Base-by-base conservation (phyloP, 2,329 filamentous ascomycete species). In the Xylariaceae sp. region DNA sequence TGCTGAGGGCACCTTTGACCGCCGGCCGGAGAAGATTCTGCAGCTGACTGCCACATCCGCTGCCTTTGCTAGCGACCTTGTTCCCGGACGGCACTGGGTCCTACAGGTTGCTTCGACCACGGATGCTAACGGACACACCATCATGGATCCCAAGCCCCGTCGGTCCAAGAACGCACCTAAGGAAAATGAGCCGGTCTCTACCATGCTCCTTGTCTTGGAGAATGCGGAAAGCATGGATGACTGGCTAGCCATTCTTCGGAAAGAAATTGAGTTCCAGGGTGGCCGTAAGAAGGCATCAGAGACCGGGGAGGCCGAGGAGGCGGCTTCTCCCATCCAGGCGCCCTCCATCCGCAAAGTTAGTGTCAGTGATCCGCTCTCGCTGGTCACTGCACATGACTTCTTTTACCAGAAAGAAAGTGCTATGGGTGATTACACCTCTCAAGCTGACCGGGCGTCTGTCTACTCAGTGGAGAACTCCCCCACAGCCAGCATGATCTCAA, bases 31-130 rank as follows among this genome's bases (percentile, higher is more conserved):
- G 71, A 90, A 87, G 72, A 79, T 89, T 39, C 76, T 93, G 59
- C 85, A 87, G 53, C 76, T 94, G 3, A 83, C 84, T n/a, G 86
- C 84, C 63, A 82, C 88, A 52, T 92, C 89, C 2, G 89, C 88
- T 9, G 90, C 88, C 4, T 93, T 91, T 72, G 90, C 87, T 1
- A 91, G 86, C 65, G 90, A 94, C 70, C 78, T 88, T 11, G 90
- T 93, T 57, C 88, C 89, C 2, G 90, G 90, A 4, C 85, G 84
- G 61, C 89, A 92, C 68, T 92, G 88, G 84, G 90, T 93, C 4
- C 73, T 93, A 11, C 89, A 91, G 65, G 83, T 93, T 18, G 87
- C 85, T 2, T 87, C 89, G 41, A 76, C 79, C 7, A 84, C 85
- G 58, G 85, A 86, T 53, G 73, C 81, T 2, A 82, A 88, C 39